Evolutionary conservation across 768 basidiomycete genomes (phyloP).

Genomic region (Tulasnella sp.): DNA sequence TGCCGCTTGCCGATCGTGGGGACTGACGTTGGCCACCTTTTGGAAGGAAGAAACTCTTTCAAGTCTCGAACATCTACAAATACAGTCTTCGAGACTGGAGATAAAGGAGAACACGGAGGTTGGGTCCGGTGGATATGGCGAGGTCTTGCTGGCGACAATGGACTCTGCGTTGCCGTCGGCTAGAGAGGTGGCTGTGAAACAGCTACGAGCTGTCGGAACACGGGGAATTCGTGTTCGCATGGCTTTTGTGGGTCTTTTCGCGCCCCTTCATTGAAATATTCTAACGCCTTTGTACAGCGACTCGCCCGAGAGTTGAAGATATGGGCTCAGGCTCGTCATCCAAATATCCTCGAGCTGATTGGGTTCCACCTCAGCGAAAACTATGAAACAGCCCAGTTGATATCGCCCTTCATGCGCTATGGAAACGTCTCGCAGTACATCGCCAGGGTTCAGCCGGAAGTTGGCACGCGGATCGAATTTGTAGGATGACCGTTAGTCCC

Average conservation of each 20-base stretch:
- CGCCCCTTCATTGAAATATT: background rate
- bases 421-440: constrained; percentile 12
- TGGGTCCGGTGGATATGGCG: constrained; percentile 24
- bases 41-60: constrained; percentile 14
- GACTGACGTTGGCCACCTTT: background rate
- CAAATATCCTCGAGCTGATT: constrained; percentile 25
- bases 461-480: constrained; percentile 4
- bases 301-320: constrained; percentile 25
- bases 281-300: constrained; percentile 6
- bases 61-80: background rate
- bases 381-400: constrained; percentile 3
- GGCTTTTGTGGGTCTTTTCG: constrained; percentile 15
- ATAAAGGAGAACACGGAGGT: background rate
- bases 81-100: background rate
- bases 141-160: background rate
- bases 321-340: constrained; percentile 13
- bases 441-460: background rate
- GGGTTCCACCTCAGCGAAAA: constrained; percentile 28
- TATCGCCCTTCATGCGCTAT: constrained; percentile 12
- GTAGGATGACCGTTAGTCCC: background rate
- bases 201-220: constrained; percentile 18
- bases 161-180: background rate
- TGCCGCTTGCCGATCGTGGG: background rate
- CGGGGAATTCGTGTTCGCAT: constrained; percentile 8
- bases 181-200: constrained; percentile 17